phyloP scores from a whole-genome alignment of 2,329 filamentous ascomycete genomes.

The Beauveria scarabaeidicola region DNA sequence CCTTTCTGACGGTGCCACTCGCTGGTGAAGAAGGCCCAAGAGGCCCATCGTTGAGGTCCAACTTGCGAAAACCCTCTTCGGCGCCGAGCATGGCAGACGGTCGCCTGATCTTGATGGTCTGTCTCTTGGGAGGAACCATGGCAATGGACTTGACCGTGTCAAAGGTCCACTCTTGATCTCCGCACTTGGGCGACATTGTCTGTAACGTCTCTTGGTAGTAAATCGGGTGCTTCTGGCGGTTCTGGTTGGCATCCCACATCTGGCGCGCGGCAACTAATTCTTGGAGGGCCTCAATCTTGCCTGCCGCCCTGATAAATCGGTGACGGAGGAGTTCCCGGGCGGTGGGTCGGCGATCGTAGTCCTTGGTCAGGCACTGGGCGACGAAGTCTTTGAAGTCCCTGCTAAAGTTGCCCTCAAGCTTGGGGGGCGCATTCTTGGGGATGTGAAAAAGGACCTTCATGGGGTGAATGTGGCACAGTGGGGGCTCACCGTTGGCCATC shows the following conservation, averaged over 20 bases:
- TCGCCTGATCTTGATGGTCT: slow-evolving; percentile 42
- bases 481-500: slow-evolving; percentile 81
- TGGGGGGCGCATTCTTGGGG: slow-evolving; percentile 77
- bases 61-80: slow-evolving; percentile 52
- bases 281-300: slow-evolving; percentile 79
- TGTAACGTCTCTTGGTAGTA: slow-evolving; percentile 92
- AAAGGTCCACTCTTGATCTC: slow-evolving; percentile 88
- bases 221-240: slow-evolving; percentile 60
- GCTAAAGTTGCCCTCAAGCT: slow-evolving; percentile 78
- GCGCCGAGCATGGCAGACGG: slow-evolving; percentile 48
- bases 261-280: slow-evolving; percentile 79
- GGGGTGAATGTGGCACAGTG: slow-evolving; percentile 73
- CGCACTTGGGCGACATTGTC: slow-evolving; percentile 55
- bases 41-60: slow-evolving; percentile 54
- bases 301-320: slow-evolving; percentile 77
- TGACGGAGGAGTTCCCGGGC: slow-evolving; percentile 84
- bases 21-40: slow-evolving; percentile 48
- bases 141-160: slow-evolving; percentile 76
- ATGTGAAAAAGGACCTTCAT: slow-evolving; percentile 94
- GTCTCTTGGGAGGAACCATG: slow-evolving; percentile 38
- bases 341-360: slow-evolving; percentile 73
- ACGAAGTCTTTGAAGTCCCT: slow-evolving; percentile 93
- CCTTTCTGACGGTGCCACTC: slow-evolving; percentile 48
- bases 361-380: slow-evolving; percentile 82
- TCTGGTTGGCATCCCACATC: slow-evolving; percentile 68